A percentile compares a stretch with the other conserved stretches of the same genome.
Evolutionary conservation across 108 stramenopile genomes (phyloP).

Genomic region (Pinguiococcus pyrenoidosus): DNA sequence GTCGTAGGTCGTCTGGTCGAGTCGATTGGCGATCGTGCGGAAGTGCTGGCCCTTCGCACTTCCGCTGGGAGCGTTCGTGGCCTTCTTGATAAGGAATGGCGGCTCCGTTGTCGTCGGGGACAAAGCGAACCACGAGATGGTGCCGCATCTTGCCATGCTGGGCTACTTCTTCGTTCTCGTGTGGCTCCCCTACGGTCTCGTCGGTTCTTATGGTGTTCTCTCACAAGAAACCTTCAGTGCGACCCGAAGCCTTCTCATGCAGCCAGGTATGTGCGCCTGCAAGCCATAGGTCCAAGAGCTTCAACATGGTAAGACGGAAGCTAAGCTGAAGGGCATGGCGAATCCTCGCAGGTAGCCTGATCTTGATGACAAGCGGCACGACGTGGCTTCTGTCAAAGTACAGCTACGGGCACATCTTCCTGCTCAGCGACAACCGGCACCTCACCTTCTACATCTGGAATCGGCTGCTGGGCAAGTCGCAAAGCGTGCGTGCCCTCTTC

Average conservation of each 20-base stretch:
- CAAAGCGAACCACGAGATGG: slow-evolving; percentile 8
- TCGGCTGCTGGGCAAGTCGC: slow-evolving; percentile 2
- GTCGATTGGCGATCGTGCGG: background rate
- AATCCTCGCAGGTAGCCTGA: too few relatives aligned
- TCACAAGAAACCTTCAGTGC: too few relatives aligned
- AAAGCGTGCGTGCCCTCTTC: background rate
- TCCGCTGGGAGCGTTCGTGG: slow-evolving; percentile 5
- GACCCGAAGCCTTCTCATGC: too few relatives aligned
- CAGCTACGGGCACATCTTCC: slow-evolving; percentile 13
- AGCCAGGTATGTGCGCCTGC: too few relatives aligned
- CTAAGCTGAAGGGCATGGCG: too few relatives aligned
- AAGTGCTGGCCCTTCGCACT: slow-evolving; percentile 2
- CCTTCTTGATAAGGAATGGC: slow-evolving; percentile 7
- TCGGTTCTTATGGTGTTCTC: too few relatives aligned
- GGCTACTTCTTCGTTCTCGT: slow-evolving; percentile 5
- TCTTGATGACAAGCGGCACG: too few relatives aligned
- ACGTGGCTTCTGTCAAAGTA: background rate
- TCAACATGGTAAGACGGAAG: too few relatives aligned
- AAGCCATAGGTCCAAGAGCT: too few relatives aligned
- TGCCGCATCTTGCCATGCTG: slow-evolving; percentile 14
- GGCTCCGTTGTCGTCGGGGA: slow-evolving; percentile 19
- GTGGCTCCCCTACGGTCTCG: background rate
- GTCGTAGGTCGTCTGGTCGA: too few relatives aligned
- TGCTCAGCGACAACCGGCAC: slow-evolving; percentile 18
- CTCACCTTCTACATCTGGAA: slow-evolving; percentile 19